Evolutionary conservation across 1,284 basidiomycete species (phyloP), one percentile per base, ranked within the genome.

Genomic region (Cerrena zonata): DNA sequence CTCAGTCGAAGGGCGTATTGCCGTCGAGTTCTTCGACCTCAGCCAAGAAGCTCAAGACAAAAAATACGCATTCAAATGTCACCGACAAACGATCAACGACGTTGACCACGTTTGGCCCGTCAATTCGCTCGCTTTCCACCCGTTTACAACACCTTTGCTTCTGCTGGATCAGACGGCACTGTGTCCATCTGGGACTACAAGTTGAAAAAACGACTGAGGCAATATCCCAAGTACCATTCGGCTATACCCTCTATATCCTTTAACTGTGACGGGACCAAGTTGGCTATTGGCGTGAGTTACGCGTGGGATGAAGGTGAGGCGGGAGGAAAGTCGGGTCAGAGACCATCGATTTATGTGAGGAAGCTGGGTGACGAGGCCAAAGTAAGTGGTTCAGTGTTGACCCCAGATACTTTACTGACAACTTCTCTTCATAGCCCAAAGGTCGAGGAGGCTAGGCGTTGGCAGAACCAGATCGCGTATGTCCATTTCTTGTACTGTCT

Each of bases 31-130:
- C 69, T 94, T 98, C 63, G 92, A 97, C 59, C 82, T 90, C 2
- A 81, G 80, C 10, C 75, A 83, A 0, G 78, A 80, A 22, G 75
- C 77, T 0, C 93, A 97, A 67, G 82, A 86, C 15, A 87, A 89
- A 66, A 97, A 97, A 69, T 99, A 99, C 66, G 96, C 96, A 2
- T 99, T 98, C 80, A 94, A 98, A 65, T 97, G 94, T 60, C 95
- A 99, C 64, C 79, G 95, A 18, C 87, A 93, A 64, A 84, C 89
- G 1, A 84, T 94, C 47, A 86, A 91, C 45, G 90, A 89, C 34
- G 86, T 90, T n/a, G 96, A 99, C 65, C 90, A 94, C 56, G 94
- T 98, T n/a, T 99, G 93, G 82, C 94, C 95, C 0, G 94, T 99
- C 56, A 96, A 98, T 63, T 82, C 89, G 0, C 78, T 99, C 26